These are phyloP conservation scores for Fusarium denticulatum DNA, from an alignment of 2,329 filamentous ascomycete genomes.

Conservation along the genomic window DNA sequence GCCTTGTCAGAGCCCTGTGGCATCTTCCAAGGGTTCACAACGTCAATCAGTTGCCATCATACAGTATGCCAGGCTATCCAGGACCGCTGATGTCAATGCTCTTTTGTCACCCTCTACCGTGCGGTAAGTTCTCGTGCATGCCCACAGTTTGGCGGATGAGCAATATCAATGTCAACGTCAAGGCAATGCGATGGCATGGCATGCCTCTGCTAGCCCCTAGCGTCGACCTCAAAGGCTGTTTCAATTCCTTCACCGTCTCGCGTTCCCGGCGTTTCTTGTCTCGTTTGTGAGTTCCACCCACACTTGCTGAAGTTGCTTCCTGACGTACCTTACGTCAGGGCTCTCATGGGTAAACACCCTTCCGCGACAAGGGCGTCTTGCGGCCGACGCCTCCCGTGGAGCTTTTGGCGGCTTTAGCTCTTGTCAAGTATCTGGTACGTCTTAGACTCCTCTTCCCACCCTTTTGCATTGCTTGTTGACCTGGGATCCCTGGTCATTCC, in stretches of 20 bases:
- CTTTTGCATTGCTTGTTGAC: constrained; percentile 44
- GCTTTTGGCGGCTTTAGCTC: constrained; percentile 37
- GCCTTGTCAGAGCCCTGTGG: constrained; percentile 32
- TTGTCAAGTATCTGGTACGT: constrained; percentile 40
- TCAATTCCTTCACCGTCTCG: constrained; percentile 47
- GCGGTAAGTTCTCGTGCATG: background rate
- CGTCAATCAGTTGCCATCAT: constrained; percentile 38
- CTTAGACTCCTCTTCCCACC: constrained; percentile 24
- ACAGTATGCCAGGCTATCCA: constrained; percentile 34
- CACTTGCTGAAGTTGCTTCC: constrained; percentile 35
- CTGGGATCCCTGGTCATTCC: constrained; percentile 38
- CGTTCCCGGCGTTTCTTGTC: constrained; percentile 44
- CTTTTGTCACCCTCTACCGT: constrained; percentile 36
- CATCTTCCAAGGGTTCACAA: constrained; percentile 38
- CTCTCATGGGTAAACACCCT: constrained; percentile 42
- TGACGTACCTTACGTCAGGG: constrained; percentile 47
- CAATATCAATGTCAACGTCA: constrained; percentile 9
- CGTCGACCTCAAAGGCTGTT: constrained; percentile 38
- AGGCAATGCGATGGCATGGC: constrained; percentile 24
- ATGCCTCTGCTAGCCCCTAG: constrained; percentile 33
- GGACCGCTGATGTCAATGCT: constrained; percentile 40
- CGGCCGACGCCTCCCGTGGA: constrained; percentile 43
- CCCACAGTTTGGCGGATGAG: constrained; percentile 13
- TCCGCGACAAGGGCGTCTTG: constrained; percentile 40
- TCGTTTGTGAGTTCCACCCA: constrained; percentile 41